phyloP scores from a whole-genome alignment of 2,329 filamentous ascomycete genomes.

The Colletotrichum camelliae region DNA sequence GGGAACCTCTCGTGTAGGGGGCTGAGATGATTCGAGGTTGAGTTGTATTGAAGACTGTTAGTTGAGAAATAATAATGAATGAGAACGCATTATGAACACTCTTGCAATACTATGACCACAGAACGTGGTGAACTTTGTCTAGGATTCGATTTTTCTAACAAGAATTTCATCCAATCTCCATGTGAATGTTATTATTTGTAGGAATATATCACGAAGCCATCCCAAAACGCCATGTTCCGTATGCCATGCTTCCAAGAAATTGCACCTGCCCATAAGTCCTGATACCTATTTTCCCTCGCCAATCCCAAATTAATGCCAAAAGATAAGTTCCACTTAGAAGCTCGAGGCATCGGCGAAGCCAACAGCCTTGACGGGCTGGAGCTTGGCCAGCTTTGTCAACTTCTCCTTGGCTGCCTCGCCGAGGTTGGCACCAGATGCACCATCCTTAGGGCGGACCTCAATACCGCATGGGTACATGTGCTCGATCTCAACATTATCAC shows the following conservation, averaged over 20 bases:
- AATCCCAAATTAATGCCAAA: neutral
- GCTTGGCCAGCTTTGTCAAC: neutral
- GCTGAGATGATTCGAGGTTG: neutral
- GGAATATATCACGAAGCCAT: neutral
- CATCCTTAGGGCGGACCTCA: neutral
- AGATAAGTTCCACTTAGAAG: neutral
- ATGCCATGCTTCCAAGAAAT: neutral
- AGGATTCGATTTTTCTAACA: neutral
- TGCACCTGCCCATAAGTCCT: rapidly evolving
- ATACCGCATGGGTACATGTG: conserved; percentile 24
- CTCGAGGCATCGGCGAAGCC: neutral
- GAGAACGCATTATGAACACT: neutral
- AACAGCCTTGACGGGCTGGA: conserved; percentile 3
- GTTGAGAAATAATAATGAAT: neutral
- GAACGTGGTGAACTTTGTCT: neutral
- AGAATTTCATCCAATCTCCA: rapidly evolving
- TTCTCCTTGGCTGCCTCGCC: neutral
- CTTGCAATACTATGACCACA: neutral
- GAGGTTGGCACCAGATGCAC: neutral
- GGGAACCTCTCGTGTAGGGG: rapidly evolving
- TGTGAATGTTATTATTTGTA: neutral
- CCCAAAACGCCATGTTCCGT: neutral
- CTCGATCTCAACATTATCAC: conserved; percentile 22
- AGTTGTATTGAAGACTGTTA: neutral
- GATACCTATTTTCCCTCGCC: neutral